Conservation (phyloP, 805 yeast species). For the Candida insectorum region DNA sequence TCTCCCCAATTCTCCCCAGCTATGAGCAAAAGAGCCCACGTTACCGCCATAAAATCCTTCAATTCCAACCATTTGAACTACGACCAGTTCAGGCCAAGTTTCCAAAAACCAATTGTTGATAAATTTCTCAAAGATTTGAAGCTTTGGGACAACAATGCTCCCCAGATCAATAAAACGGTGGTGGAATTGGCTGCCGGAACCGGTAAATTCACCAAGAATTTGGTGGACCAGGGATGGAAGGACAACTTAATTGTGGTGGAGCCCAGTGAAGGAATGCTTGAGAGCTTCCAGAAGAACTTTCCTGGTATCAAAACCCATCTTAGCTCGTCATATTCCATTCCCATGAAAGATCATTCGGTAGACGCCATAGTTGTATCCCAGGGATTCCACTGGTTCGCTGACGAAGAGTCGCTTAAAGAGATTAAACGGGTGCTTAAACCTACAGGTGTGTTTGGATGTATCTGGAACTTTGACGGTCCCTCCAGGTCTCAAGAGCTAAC, state of each 20-base stretch:
- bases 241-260: slow-evolving; percentile 46
- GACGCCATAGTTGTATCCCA: slow-evolving; percentile 57
- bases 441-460: slow-evolving; percentile 47
- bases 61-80: slow-evolving; percentile 49
- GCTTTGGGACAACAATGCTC: slow-evolving; percentile 17
- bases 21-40: slow-evolving; percentile 15
- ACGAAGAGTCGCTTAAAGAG: slow-evolving; percentile 44
- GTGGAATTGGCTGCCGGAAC: slow-evolving; percentile 62
- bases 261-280: slow-evolving; percentile 57
- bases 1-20: no score
- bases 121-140: slow-evolving; percentile 38
- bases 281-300: slow-evolving; percentile 41
- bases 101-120: slow-evolving; percentile 38
- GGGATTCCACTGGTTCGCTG: slow-evolving; percentile 69
- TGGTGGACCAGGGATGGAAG: slow-evolving; percentile 37
- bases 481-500: slow-evolving; percentile 10
- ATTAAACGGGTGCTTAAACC: slow-evolving; percentile 47
- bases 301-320: slow-evolving; percentile 31
- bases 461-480: slow-evolving; percentile 56
- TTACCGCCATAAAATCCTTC: slow-evolving; percentile 47
- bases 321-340: slow-evolving; percentile 48
- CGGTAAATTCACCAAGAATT: slow-evolving; percentile 54
- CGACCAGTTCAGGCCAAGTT: slow-evolving; percentile 52
- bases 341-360: slow-evolving; percentile 38
- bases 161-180: slow-evolving; percentile 22